Conservation (phyloP, 2,329 filamentous ascomycete genomes). For the Scytalidium sp. region DNA sequence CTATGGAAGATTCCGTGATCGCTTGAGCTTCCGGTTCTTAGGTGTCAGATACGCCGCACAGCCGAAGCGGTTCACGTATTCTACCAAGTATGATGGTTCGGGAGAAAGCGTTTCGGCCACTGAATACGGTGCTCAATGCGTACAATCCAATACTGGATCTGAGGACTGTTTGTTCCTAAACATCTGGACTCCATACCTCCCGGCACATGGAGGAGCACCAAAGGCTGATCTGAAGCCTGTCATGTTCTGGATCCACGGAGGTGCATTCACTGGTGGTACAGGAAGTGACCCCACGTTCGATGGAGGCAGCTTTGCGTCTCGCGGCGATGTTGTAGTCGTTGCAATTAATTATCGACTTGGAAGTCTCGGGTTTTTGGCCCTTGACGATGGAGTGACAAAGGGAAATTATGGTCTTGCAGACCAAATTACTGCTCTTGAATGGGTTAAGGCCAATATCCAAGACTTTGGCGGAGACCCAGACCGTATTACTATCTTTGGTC, state of each 20-base stretch:
- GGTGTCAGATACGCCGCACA: conserved; percentile 20
- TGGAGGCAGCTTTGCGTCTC: conserved; percentile 18
- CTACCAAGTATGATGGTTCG: conserved; percentile 39
- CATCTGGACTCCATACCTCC: conserved; percentile 49
- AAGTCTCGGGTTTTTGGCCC: conserved; percentile 41
- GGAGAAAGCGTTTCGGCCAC: conserved; percentile 40
- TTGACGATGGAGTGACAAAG: conserved; percentile 41
- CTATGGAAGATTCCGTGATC: conserved; percentile 35
- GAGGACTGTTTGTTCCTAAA: conserved; percentile 56
- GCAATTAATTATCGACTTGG: conserved; percentile 42
- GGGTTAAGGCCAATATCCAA: conserved; percentile 29
- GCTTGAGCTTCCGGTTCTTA: conserved; percentile 40
- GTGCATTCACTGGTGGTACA: conserved; percentile 29
- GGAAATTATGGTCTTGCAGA: conserved; percentile 43
- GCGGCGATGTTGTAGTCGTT: conserved; percentile 20
- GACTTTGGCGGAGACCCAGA: conserved; percentile 32
- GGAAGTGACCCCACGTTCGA: conserved; percentile 17
- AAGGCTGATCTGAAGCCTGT: conserved; percentile 27
- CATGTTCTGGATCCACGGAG: conserved; percentile 24
- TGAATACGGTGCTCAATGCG: conserved; percentile 41
- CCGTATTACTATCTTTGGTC: conserved; percentile 35
- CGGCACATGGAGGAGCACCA: conserved; percentile 5
- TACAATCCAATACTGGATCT: conserved; percentile 32
- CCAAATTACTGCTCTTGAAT: conserved; percentile 30
- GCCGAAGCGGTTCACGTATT: conserved; percentile 30